These are phyloP conservation scores for Flueggea neowawraea DNA, from an alignment of 441 rosid genomes.

Conservation along the genomic window DNA sequence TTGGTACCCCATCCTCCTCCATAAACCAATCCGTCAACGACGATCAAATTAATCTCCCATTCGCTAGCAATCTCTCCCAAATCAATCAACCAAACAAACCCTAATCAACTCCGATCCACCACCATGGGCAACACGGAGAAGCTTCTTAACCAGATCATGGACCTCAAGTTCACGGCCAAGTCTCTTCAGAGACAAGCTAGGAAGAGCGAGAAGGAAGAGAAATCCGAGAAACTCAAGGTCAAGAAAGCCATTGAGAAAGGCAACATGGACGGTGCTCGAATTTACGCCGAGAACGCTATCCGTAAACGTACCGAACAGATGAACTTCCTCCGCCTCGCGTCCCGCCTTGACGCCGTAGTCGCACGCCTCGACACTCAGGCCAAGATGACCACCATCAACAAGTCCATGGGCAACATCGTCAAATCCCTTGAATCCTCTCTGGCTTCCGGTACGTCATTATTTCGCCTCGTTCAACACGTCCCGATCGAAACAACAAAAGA, in stretches of 20 bases:
- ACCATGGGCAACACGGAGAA: conserved; percentile 90
- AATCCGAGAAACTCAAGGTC: conserved; percentile 76
- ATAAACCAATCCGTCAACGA: neutral
- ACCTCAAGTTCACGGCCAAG: conserved; percentile 84
- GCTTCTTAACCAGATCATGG: conserved; percentile 92
- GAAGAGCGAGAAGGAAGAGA: conserved; percentile 85
- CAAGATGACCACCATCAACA: conserved; percentile 82
- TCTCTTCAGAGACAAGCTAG: conserved; percentile 74
- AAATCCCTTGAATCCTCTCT: conserved; percentile 89
- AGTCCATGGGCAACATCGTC: conserved; percentile 77
- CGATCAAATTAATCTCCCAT: neutral
- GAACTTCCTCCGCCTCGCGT: conserved; percentile 87
- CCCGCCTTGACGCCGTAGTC: conserved; percentile 88
- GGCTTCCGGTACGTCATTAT: conserved; percentile 50
- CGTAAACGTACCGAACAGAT: conserved; percentile 95
- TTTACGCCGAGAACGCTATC: conserved; percentile 96
- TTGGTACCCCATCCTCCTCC: neutral
- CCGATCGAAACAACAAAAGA: no score
- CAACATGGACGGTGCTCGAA: conserved; percentile 90
- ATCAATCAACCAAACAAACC: neutral
- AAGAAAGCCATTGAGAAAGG: conserved; percentile 98
- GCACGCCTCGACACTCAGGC: conserved; percentile 92
- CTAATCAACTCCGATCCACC: conserved; percentile 1
- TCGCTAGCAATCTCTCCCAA: neutral
- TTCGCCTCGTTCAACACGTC: no score